Percentiles rank a stretch among this genome's conserved stretches.
These are phyloP conservation scores for Raphidocelis subcapitata DNA, from an alignment of 139 green algal genomes.

Conservation along the genomic window DNA sequence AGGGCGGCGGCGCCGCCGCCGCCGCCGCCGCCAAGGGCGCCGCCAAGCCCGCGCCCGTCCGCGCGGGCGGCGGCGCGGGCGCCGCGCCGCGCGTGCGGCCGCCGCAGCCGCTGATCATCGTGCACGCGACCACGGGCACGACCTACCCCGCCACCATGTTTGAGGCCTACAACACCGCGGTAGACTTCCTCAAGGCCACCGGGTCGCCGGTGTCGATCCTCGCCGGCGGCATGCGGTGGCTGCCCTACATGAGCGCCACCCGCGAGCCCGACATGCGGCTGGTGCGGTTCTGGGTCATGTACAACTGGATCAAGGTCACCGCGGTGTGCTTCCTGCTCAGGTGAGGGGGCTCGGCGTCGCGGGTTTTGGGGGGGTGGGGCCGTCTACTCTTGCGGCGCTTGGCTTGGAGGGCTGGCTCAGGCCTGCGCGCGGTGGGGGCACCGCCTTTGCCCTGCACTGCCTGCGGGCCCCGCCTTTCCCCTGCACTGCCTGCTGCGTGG, in stretches of 20 bases:
- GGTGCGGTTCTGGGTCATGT: neutral
- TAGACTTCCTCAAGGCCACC: constrained; percentile 16
- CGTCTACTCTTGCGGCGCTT: too few species aligned
- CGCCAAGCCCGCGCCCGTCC: neutral
- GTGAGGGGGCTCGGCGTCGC: too few species aligned
- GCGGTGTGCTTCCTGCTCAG: constrained; percentile 9
- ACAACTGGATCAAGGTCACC: constrained; percentile 7
- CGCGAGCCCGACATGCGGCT: neutral
- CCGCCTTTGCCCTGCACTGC: too few species aligned
- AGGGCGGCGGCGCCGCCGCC: neutral
- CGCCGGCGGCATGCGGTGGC: neutral
- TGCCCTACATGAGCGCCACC: neutral
- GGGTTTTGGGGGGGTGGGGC: too few species aligned
- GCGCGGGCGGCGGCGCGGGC: neutral
- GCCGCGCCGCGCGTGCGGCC: neutral
- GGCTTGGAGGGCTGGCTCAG: too few species aligned
- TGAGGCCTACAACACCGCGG: constrained; percentile 12
- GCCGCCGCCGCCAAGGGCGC: neutral
- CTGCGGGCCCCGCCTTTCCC: too few species aligned
- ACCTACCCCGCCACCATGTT: constrained; percentile 21
- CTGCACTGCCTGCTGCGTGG: too few species aligned
- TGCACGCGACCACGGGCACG: constrained; percentile 26
- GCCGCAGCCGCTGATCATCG: constrained; percentile 10
- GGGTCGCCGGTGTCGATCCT: constrained; percentile 1
- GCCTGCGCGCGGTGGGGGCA: too few species aligned